Base-by-base conservation (phyloP, 129 eudicot genomes). In the Heracleum sosnowskyi region DNA sequence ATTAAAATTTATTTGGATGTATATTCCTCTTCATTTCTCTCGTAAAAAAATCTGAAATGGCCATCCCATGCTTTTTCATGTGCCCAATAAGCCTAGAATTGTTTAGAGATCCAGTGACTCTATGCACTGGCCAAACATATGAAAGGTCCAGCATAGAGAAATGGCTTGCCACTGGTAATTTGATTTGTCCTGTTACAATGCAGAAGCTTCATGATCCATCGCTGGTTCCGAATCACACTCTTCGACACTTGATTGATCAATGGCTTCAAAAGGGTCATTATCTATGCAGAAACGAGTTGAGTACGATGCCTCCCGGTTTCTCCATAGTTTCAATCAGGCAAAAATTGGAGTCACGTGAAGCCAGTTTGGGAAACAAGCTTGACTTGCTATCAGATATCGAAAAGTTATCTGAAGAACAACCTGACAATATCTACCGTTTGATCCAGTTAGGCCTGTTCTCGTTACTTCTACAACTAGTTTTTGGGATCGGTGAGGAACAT, bases 71-170 rank as follows among this genome's bases (percentile, higher is more conserved):
- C 15, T 49, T 78, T n/a, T 84, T 84, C 66, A 76, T 36, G 31
- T 87, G 90, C 73, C 90, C 90, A 11, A 87, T 87, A 15, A 75
- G 82, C 15, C 78, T 87, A 46, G 90, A 87, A 18, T 71, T 84
- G 84, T 47, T 87, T 20, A 76, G 26, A 46, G 87, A 84, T 81
- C 90, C 90, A 1, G 90, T 87, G 22, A 87, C 84, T 39, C 80
- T 87, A 5, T 84, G 70, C 72, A 87, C 90, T 57, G 87, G 90
- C 40, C 87, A 84, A 34, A 87, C 90, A 3, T 87, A 84, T 53
- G 90, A 87, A n/a, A 71, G 90, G 46, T 76, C 82, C 35, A 75
- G 74, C 80, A 87, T 87, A 31, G 75, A 79, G 39, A 76, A 41
- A 41, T 87, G 90, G 90, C 22, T 87, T 20, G 24, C 82, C 60